A percentile compares a stretch with the other conserved stretches of the same genome.
Conservation (phyloP, 345 rosid genomes). For the Limnanthes douglasii region DNA sequence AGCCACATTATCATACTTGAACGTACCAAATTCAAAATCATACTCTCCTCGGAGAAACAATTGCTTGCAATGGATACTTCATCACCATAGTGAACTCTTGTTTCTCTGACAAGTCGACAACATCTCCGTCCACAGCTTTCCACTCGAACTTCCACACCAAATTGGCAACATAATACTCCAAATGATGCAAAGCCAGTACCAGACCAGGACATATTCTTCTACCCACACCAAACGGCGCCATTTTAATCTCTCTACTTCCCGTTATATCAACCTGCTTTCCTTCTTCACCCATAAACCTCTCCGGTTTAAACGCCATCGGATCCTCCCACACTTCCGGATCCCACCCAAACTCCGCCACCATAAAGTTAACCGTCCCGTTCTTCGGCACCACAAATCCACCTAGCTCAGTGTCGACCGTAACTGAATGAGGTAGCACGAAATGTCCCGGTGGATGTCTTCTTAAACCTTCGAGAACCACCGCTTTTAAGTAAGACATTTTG, state of each 20-base stretch:
- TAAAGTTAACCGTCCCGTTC: slow-evolving; percentile 16
- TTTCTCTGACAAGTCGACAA: slow-evolving; percentile 15
- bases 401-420: slow-evolving; percentile 14
- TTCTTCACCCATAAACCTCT: slow-evolving; percentile 15
- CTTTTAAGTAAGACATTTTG: slow-evolving; percentile 14
- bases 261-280: slow-evolving; percentile 17
- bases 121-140: slow-evolving; percentile 19
- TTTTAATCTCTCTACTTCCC: slow-evolving; percentile 21
- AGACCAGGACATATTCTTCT: slow-evolving; percentile 22
- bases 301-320: slow-evolving; percentile 15
- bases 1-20: no score
- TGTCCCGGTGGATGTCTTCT: slow-evolving; percentile 25
- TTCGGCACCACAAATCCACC: slow-evolving; percentile 17
- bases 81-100: slow-evolving; percentile 23
- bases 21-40: no score
- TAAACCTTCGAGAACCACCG: slow-evolving; percentile 18
- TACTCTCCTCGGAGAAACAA: slow-evolving; percentile 8
- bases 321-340: slow-evolving; percentile 18
- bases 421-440: slow-evolving; percentile 16
- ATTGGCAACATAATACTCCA: slow-evolving; percentile 14
- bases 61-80: slow-evolving; percentile 16
- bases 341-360: slow-evolving; percentile 21
- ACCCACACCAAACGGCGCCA: slow-evolving; percentile 22
- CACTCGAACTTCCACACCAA: slow-evolving; percentile 20
- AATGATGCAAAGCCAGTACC: slow-evolving; percentile 15